Evolutionary conservation across 352 stramenopile species (phyloP).

Genomic region (Lagenidium sp.): DNA sequence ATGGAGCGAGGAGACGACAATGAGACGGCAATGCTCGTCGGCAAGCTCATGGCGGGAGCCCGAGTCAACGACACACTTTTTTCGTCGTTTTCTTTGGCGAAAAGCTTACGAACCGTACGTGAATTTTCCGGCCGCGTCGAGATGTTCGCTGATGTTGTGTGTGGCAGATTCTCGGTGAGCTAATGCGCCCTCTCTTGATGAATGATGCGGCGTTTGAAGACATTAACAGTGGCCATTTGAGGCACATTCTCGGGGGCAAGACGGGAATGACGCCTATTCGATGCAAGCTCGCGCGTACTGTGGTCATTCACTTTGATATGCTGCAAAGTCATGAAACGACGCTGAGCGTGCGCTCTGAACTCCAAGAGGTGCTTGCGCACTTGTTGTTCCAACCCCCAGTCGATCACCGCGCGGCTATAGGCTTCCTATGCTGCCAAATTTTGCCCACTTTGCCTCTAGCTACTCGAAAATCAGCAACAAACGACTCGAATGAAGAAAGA

Average conservation of each 20-base stretch:
- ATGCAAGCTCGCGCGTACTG: too few relatives aligned
- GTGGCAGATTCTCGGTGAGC: too few relatives aligned
- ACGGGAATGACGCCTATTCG: too few relatives aligned
- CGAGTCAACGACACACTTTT: neutral
- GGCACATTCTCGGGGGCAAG: too few relatives aligned
- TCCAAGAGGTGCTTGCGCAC: slow-evolving; percentile 1
- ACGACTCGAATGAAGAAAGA: too few relatives aligned
- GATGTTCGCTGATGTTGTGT: too few relatives aligned
- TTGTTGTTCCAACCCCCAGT: neutral
- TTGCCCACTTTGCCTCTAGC: too few relatives aligned
- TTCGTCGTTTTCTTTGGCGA: slow-evolving; percentile 7
- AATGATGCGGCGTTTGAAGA: too few relatives aligned
- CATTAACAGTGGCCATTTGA: too few relatives aligned
- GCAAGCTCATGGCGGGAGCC: neutral
- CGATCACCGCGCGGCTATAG: neutral
- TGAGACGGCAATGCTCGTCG: slow-evolving; percentile 2
- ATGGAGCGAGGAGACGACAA: slow-evolving; percentile 1
- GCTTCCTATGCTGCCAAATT: neutral
- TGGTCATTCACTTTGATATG: slow-evolving; percentile 2
- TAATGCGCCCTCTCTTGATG: too few relatives aligned
- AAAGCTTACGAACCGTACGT: slow-evolving; percentile 3
- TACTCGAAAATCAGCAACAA: too few relatives aligned
- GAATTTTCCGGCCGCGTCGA: too few relatives aligned
- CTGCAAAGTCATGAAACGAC: neutral
- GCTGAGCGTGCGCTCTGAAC: neutral